Base-by-base conservation (phyloP, 176 grass and related monocot genomes). In the Dendrocalamus sinicus region DNA sequence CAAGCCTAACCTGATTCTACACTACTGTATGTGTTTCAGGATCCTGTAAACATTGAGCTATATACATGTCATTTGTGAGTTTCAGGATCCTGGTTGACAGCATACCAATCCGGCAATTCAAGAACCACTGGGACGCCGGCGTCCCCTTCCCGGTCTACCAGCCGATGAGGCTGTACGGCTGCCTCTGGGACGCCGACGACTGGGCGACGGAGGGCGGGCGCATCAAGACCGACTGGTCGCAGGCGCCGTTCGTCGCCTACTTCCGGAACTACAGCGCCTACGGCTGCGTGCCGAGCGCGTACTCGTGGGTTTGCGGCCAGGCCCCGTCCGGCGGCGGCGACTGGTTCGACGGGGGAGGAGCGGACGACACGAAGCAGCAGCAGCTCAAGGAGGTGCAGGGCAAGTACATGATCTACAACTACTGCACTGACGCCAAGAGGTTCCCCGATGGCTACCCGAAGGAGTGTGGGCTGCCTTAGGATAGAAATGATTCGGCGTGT, bases 171-270 rank as follows among this genome's bases (percentile, higher is more conserved):
- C 28, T 89, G 3, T 83, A 78, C 73, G 82, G 86, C 16, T 80
- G 84, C 26, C 35, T 37, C 35, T 37, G 35, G 35, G 35, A 37
- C 4, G 35, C 35, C 35, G 35, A 37, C 35, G 35, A 37, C 35
- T 37, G 35, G 35, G 35, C 35, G 35, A 37, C 35, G 35, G 35
- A 37, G 35, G 35, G 35, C 35, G 35, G 35, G 35, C 35, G 35
- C 35, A 37, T 91, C 54, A 91, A 91, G 90, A 91, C 90, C 22
- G 86, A 91, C 71, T 91, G 86, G 90, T 77, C 76, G 30, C 81
- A 78, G 81, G 86, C 90, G 62, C 90, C 90, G 3, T 88, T 91
- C 90, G 62, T 76, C 3, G 90, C 90, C 8, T 86, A 81, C 77
- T 88, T 88, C 77, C 35, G 23, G 12, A 88, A 88, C 70, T 89